Base-by-base conservation (phyloP, 306 rosid genomes). In the Gynostemma pentaphyllum region DNA sequence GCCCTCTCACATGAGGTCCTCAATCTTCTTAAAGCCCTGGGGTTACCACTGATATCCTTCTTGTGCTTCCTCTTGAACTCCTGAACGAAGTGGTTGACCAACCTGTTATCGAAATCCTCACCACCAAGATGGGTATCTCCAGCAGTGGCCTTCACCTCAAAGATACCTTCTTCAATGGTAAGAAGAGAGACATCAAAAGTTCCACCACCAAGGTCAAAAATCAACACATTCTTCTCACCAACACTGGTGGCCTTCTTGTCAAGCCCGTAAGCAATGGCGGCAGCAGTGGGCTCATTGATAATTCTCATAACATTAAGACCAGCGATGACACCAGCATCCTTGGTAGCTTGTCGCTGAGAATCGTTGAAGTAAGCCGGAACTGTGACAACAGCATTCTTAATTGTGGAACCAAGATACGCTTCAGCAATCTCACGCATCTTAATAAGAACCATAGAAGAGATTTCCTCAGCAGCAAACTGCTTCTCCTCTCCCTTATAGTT, bases 351-450 rank as follows among this genome's bases (percentile, higher is more conserved):
- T 53, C 89, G 81, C 75, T 83, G 89, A 5, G 89, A 83, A 9
- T 83, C 89, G 13, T 83, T 83, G 4, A 83, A 83, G 79, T 84
- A 84, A 0, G 89, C 89, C 37, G 89, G 89, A 26, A 84, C 89
- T 0, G 89, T 84, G 29, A 84, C 89, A 7, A 84, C 89, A 0
- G 86, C 89, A 4, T 84, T 84, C 74, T 84, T 84, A 10, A 84
- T 5, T 0, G 78, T 47, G 27, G 76, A 63, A 41, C 89, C 89
- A 16, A 84, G 82, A 76, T 78, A 84, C 4, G 89, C 89, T 75
- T 84, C 89, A 0, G 89, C 89, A 15, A 84, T 78, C 75, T 84
- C 89, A 30, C 89, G 89, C 89, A 84, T 84, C 68, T 84, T 84
- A 14, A 76, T 78, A 4, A 84, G 86, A 14, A 84, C 87, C 87